Base-by-base conservation (phyloP, 2,329 filamentous ascomycete species). In the Pseudogymnoascus sp. region DNA sequence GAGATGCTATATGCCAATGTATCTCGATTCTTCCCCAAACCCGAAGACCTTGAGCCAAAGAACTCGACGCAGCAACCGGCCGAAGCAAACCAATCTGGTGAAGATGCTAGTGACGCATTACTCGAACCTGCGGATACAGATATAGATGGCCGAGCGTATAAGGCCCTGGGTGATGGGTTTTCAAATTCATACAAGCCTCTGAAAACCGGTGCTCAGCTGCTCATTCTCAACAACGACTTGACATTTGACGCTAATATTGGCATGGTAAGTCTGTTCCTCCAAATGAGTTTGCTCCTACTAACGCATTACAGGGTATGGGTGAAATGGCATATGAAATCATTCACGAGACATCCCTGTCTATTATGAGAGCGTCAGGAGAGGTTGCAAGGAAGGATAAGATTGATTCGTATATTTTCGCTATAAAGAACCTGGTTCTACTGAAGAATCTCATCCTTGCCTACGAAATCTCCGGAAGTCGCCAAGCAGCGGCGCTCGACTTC, bases 361-460 rank as follows among this genome's bases (percentile, higher is more conserved):
- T 99, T 16, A 85, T 92, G 66, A 83, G 87, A 60, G 93, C 91
- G 28, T 89, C 92, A 67, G 78, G 82, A 5, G 84, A 84, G 64
- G 88, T 96, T 68, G 89, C 92, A 67, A 78, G 82, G 5, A 84
- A 84, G 64, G 88, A 96, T 68, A 83, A 86, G 62, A 82, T 88
- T 5, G 92, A 97, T 72, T 84, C 89, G 0, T 90, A 96, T 68
- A 82, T 99, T 4, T 99, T 99, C 76, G 87, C 97, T 71, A 88
- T 99, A 69, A 95, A 93, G 69, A 96, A 99, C 73, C 83, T 99
- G 1, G 88, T 99, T 59, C 88, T 97, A 59, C 84, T 99, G 60
- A 97, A 97, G 75, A 96, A 97, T 72, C 91, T 97, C 73, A 89
- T 99, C 60, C 87, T 99, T 25, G 93, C 93, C 8, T 92, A 99